A percentile compares a stretch with the other conserved stretches of the same genome.
Evolutionary conservation across 169 alveolate species (phyloP).

Genomic region (Pseudocohnilembus persalinus): DNA sequence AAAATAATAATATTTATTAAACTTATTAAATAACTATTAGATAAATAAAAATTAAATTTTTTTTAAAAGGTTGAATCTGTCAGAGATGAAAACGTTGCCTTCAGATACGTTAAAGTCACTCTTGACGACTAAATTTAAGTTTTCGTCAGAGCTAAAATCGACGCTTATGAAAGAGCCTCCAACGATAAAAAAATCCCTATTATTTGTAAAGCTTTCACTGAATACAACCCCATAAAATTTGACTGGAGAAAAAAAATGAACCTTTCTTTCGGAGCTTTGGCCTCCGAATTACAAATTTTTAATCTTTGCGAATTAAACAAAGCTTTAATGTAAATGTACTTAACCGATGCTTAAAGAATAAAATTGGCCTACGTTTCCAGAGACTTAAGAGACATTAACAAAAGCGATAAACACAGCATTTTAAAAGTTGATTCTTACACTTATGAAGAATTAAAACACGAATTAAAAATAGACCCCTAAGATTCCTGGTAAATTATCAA

Average conservation of each 20-base stretch:
- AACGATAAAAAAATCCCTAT: constrained; percentile 16
- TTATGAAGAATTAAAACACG: not conserved
- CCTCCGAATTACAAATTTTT: constrained; percentile 7
- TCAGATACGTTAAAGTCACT: constrained; percentile 10
- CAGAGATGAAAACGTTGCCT: constrained; percentile 1
- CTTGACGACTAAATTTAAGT: constrained; percentile 11
- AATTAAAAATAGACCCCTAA: not conserved
- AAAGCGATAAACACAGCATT: constrained; percentile 12
- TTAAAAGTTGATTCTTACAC: constrained; percentile 6
- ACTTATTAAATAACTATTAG: too few relatives aligned
- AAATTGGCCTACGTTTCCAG: constrained; percentile 20
- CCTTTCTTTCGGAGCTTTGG: not conserved
- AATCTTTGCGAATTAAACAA: constrained; percentile 1
- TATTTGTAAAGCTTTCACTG: constrained; percentile 12
- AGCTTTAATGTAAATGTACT: constrained; percentile 1
- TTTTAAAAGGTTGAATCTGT: not conserved
- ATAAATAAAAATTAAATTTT: too few relatives aligned
- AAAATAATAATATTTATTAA: too few relatives aligned
- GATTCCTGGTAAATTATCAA: constrained; percentile 24
- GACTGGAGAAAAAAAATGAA: constrained; percentile 12
- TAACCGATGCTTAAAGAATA: constrained; percentile 18
- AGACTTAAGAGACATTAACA: not conserved
- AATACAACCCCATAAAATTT: not conserved
- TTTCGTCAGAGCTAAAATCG: constrained; percentile 22
- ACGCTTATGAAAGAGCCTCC: constrained; percentile 4